Base-by-base conservation (phyloP, 2,329 filamentous ascomycete species). In the Verticillium dahliae region DNA sequence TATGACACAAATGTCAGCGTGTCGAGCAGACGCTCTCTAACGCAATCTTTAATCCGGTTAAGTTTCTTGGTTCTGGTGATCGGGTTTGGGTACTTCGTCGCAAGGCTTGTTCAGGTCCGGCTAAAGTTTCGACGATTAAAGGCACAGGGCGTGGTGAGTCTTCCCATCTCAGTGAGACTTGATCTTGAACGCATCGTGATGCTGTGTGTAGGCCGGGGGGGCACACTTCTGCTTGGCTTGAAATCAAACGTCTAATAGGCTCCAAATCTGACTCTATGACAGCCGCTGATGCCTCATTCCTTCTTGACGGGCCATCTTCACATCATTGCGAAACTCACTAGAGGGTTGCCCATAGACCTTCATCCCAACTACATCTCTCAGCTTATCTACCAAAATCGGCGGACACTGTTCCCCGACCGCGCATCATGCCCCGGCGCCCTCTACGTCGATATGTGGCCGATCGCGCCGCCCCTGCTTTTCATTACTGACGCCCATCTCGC, bases 371-470 rank as follows among this genome's bases (percentile, higher is more conserved):
- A 52, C 31, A 41, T 18, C 39, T 27, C 38, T 27, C 57, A 59
- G 6, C 13, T 41, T 31, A 59, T 35, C 11, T 52, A 52, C 14
- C 39, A 52, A 6, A 22, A 52, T 27, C 31, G 45, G 45, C n/a
- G 13, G 18, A 52, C 45, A 7, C 9, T 52, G 13, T 52, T 52
- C 9, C 45, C 45, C 7, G 45, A 52, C 18, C 57, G 14, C 60
- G 60, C 50, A 69, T 70, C 71, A 22, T 60, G 65, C 0, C 60
- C 65, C 1, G 69, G 69, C 31, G 71, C 69, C 5, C 72, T 66
- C 35, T 73, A 71, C 56, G 35, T 72, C 31, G 71, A 73, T 58
- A 62, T 65, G 11, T 73, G 71, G 71, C 71, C 71, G 0, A 61
- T 73, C 18, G 61, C 59, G 1, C 58, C 63, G 10, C 65, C 68